These are phyloP conservation scores for Vitis vinifera DNA, from an alignment of 164 flowering plant genomes.

Conservation along the genomic window DNA sequence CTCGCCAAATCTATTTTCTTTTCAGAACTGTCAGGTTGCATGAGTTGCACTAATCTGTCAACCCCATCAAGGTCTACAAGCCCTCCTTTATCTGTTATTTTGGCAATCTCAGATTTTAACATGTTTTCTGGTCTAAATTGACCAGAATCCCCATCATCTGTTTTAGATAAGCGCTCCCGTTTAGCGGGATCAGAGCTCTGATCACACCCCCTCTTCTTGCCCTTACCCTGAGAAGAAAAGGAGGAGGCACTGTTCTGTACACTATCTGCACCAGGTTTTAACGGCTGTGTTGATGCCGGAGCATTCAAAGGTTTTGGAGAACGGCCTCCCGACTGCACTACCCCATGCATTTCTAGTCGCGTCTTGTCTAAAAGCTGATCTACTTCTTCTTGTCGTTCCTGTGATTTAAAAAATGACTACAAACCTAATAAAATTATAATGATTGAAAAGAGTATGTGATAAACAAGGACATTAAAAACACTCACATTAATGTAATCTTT, in stretches of 20 bases:
- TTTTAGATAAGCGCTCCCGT: slow-evolving; percentile 56
- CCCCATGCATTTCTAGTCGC: slow-evolving; percentile 79
- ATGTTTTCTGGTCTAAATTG: slow-evolving; percentile 41
- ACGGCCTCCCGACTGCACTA: slow-evolving; percentile 70
- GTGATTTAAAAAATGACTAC: slow-evolving; percentile 4
- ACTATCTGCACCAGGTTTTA: slow-evolving; percentile 72
- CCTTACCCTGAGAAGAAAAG: slow-evolving; percentile 66
- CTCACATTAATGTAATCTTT: slow-evolving; percentile 82
- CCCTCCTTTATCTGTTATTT: slow-evolving; percentile 77
- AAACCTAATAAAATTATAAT: neutral
- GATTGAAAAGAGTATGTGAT: neutral
- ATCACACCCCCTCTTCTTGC: slow-evolving; percentile 86
- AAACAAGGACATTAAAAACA: neutral
- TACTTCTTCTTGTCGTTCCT: slow-evolving; percentile 93
- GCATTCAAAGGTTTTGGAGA: slow-evolving; percentile 86
- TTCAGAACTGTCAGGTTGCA: slow-evolving; percentile 61
- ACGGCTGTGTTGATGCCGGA: slow-evolving; percentile 55
- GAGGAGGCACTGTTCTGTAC: slow-evolving; percentile 50
- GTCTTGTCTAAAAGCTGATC: slow-evolving; percentile 70
- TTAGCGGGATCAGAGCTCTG: slow-evolving; percentile 65
- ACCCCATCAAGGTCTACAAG: slow-evolving; percentile 72
- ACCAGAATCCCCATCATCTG: slow-evolving; percentile 68
- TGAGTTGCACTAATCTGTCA: slow-evolving; percentile 76
- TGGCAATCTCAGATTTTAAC: slow-evolving; percentile 68
- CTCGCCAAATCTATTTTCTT: slow-evolving; percentile 64